These are phyloP conservation scores for Pharus latifolius DNA, from an alignment of 176 grass and related monocot genomes.

Conservation along the genomic window DNA sequence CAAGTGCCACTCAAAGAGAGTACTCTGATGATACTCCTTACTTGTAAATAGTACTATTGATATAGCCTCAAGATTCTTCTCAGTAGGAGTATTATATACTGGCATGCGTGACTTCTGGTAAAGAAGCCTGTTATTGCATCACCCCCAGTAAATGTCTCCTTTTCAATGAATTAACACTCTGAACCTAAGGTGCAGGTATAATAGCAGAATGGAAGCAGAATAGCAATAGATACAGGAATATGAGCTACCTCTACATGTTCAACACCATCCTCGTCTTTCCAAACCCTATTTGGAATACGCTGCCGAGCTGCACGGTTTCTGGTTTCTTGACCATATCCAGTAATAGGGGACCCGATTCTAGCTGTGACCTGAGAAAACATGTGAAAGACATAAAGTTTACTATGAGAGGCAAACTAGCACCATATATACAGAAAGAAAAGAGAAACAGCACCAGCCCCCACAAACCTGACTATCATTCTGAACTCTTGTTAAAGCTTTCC, in stretches of 20 bases:
- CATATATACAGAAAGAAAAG: background rate
- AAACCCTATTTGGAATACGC: constrained; percentile 75
- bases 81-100: too few relatives aligned
- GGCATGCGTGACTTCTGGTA: too few relatives aligned
- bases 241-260: constrained; percentile 85
- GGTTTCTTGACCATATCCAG: constrained; percentile 93
- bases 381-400: background rate
- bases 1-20: background rate
- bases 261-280: constrained; percentile 91
- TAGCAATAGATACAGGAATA: background rate
- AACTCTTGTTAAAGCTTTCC: constrained; percentile 83
- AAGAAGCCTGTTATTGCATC: background rate
- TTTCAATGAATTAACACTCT: background rate
- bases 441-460: background rate
- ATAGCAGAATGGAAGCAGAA: background rate
- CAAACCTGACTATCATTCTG: constrained; percentile 76
- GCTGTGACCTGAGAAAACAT: constrained; percentile 44
- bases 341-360: constrained; percentile 83
- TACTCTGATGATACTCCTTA: background rate
- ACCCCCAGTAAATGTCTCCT: background rate
- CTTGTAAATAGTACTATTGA: background rate
- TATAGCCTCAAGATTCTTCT: background rate
- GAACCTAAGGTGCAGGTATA: constrained; percentile 1
- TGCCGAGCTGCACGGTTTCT: constrained; percentile 90
- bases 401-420: constrained; percentile 10